Evolutionary conservation across 2,329 filamentous ascomycete genomes (phyloP).

Genomic region (Colletotrichum paranaense): DNA sequence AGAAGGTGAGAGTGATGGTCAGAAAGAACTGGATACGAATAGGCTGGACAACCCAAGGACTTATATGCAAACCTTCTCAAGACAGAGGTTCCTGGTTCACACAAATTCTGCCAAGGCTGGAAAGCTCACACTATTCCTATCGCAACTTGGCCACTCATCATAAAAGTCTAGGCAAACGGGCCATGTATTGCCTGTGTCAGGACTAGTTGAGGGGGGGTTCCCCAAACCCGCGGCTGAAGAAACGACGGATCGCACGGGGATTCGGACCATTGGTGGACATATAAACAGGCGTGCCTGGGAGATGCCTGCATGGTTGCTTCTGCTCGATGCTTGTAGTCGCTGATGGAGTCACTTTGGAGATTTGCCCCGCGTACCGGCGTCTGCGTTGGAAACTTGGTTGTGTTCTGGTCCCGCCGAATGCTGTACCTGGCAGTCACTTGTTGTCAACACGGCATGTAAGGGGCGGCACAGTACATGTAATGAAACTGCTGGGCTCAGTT

Average conservation of each 20-base stretch:
- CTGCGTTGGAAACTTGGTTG: neutral
- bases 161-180: neutral
- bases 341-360: conserved; percentile 16
- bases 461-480: neutral
- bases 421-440: neutral
- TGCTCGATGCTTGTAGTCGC: conserved; percentile 6
- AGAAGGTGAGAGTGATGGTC: conserved; percentile 6
- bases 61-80: conserved; percentile 20
- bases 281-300: conserved; percentile 1
- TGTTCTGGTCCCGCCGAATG: no score
- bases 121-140: neutral
- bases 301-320: conserved; percentile 17
- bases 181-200: neutral
- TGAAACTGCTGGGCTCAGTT: conserved; percentile 14
- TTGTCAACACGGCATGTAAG: neutral
- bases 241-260: neutral
- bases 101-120: neutral
- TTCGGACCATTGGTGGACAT: neutral
- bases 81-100: neutral
- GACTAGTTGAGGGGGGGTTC: neutral
- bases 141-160: conserved; percentile 1
- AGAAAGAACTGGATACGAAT: neutral
- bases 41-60: neutral
- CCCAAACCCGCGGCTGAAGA: neutral
- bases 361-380: conserved; percentile 27